Conservation (phyloP, 768 basidiomycete genomes). For the Fomitopsis pulvina region DNA sequence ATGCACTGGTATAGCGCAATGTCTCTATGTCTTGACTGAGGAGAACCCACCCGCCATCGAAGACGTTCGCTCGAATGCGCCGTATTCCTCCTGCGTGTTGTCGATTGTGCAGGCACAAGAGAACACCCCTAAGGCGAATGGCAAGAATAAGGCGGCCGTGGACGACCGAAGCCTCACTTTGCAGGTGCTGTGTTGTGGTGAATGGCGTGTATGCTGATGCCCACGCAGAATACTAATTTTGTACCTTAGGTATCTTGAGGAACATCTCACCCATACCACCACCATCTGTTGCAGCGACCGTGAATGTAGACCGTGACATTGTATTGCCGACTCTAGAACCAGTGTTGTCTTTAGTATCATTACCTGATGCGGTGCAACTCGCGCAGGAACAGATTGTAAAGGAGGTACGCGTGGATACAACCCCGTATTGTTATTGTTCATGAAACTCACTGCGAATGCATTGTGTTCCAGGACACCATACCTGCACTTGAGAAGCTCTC, state of each 20-base stretch:
- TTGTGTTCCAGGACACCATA: slow-evolving; percentile 41
- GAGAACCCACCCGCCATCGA: slow-evolving; percentile 75
- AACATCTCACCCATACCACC: slow-evolving; percentile 74
- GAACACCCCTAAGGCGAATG: slow-evolving; percentile 22
- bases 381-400: slow-evolving; percentile 46
- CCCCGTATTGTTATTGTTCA: no score
- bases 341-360: slow-evolving; percentile 51
- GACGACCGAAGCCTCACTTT: slow-evolving; percentile 48
- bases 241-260: slow-evolving; percentile 55
- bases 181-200: slow-evolving; percentile 69
- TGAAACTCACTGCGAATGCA: no score
- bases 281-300: slow-evolving; percentile 49
- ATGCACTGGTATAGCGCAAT: slow-evolving; percentile 57
- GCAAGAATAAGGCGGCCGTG: slow-evolving; percentile 33
- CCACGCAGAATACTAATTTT: slow-evolving; percentile 1
- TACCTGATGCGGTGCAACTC: slow-evolving; percentile 40
- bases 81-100: slow-evolving; percentile 59
- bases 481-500: slow-evolving; percentile 51
- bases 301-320: slow-evolving; percentile 68
- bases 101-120: slow-evolving; percentile 44
- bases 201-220: slow-evolving; percentile 8
- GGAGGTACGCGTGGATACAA: slow-evolving; percentile 35
- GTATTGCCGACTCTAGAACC: slow-evolving; percentile 66
- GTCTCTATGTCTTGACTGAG: slow-evolving; percentile 87
- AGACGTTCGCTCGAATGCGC: slow-evolving; percentile 54